These are phyloP conservation scores for Aleurites moluccanus DNA, from an alignment of 441 rosid genomes.

Conservation along the genomic window DNA sequence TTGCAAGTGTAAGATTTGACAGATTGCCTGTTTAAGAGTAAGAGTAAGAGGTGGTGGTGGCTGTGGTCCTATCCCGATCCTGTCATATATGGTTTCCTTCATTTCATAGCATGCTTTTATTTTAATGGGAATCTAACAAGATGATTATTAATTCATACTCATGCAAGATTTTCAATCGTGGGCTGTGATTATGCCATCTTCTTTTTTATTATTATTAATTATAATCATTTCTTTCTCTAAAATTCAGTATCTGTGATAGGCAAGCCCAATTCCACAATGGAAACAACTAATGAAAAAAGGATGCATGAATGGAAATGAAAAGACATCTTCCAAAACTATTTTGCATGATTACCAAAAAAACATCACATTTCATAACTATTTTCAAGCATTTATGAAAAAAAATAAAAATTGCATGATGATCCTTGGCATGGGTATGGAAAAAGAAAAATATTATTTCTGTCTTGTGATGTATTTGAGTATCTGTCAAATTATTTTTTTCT, in stretches of 20 bases:
- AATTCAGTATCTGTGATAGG: conserved; percentile 12
- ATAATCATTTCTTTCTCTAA: not conserved
- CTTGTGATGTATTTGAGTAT: too few relatives aligned
- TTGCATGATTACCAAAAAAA: too few relatives aligned
- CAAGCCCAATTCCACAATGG: too few relatives aligned
- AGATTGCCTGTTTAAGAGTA: not conserved
- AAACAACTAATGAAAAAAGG: not conserved
- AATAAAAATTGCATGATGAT: not conserved
- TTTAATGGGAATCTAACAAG: not conserved
- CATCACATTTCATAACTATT: not conserved
- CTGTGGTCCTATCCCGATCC: too few relatives aligned
- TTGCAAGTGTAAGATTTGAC: not conserved
- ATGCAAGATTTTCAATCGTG: conserved; percentile 15
- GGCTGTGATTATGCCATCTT: conserved; percentile 7
- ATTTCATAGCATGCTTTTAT: not conserved
- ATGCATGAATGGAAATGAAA: not conserved
- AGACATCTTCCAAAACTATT: not conserved
- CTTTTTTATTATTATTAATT: too few relatives aligned
- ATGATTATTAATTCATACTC: not conserved
- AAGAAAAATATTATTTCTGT: too few relatives aligned
- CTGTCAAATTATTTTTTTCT: too few relatives aligned
- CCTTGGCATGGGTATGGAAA: not conserved
- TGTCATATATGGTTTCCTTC: too few relatives aligned
- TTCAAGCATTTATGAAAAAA: conserved; percentile 6
- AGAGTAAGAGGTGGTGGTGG: too few relatives aligned